Evolutionary conservation across 225 moss, liverwort and hornwort species (phyloP).

Genomic region (Anthoceros angustus): DNA sequence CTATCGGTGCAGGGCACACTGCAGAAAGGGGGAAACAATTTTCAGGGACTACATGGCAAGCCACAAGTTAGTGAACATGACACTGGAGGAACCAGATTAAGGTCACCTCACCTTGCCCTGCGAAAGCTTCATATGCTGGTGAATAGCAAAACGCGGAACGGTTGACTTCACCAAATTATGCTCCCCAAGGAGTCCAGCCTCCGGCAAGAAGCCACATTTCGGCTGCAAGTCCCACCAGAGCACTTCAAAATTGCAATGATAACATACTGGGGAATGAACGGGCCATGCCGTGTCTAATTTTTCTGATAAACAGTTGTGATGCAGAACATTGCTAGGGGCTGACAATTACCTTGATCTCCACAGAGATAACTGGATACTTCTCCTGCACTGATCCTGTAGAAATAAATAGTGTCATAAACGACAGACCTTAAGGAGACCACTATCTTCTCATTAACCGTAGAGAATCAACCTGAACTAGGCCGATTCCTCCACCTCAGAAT

Average conservation of each 20-base stretch:
- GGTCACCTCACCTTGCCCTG: constrained; percentile 44
- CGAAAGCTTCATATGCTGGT: constrained; percentile 49
- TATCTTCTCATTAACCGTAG: background rate
- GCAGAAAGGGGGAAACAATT: background rate
- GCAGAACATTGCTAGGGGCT: background rate
- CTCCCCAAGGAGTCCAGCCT: constrained; percentile 29
- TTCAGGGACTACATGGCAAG: background rate
- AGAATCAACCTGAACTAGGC: background rate
- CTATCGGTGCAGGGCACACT: background rate
- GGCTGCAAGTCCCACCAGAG: constrained; percentile 35
- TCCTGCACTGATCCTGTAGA: constrained; percentile 34
- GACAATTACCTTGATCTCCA: constrained; percentile 60
- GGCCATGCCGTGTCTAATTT: background rate
- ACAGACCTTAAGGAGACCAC: background rate
- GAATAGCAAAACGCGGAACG: constrained; percentile 53
- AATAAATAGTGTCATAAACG: background rate
- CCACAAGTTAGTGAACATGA: too few relatives aligned
- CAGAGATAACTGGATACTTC: constrained; percentile 42
- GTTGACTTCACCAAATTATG: constrained; percentile 34
- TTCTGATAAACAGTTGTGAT: too few relatives aligned
- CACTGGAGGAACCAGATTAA: background rate
- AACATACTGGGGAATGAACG: background rate
- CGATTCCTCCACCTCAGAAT: too few relatives aligned
- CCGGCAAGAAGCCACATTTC: constrained; percentile 74
- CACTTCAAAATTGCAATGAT: background rate